Conservation (phyloP, 768 basidiomycete genomes). For the Glaciozyma antarctica region DNA sequence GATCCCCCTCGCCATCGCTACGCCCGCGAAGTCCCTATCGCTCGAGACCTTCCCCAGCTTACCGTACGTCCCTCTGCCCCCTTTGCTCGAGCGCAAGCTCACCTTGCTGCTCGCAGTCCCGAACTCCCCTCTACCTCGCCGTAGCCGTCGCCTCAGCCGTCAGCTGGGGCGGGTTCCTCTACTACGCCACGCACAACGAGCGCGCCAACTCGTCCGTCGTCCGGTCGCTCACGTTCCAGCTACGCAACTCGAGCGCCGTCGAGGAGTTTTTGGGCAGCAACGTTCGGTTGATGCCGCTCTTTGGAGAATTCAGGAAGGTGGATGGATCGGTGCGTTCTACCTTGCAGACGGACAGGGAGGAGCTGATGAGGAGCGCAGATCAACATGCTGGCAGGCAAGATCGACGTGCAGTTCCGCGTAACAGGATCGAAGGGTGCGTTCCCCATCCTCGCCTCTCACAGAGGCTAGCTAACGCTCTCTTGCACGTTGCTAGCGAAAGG, state of each 20-base stretch:
- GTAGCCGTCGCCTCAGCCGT: constrained; percentile 10
- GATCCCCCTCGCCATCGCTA: neutral
- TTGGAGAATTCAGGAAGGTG: constrained; percentile 26
- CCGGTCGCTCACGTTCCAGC: constrained; percentile 20
- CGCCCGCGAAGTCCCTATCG: neutral
- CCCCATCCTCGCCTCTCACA: neutral
- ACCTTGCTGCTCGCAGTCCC: constrained; percentile 10
- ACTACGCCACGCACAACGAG: constrained; percentile 31
- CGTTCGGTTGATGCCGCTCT: constrained; percentile 21
- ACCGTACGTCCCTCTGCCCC: constrained; percentile 2
- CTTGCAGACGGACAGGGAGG: neutral
- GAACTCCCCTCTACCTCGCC: constrained; percentile 25
- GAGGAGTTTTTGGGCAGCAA: constrained; percentile 24
- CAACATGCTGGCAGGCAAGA: constrained; percentile 30
- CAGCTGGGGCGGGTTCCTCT: constrained; percentile 27
- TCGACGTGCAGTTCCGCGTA: constrained; percentile 31
- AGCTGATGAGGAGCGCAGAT: constrained; percentile 16
- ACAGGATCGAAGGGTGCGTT: constrained; percentile 22
- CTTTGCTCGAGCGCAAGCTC: neutral
- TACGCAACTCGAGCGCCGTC: constrained; percentile 16
- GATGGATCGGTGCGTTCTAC: constrained; percentile 21
- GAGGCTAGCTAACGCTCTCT: neutral
- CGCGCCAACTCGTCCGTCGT: constrained; percentile 31
- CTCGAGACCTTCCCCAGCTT: constrained; percentile 11
- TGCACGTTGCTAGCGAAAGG: constrained; percentile 12